Conservation (phyloP, 2,329 filamentous ascomycete species). For the Aspergillus tanneri region DNA sequence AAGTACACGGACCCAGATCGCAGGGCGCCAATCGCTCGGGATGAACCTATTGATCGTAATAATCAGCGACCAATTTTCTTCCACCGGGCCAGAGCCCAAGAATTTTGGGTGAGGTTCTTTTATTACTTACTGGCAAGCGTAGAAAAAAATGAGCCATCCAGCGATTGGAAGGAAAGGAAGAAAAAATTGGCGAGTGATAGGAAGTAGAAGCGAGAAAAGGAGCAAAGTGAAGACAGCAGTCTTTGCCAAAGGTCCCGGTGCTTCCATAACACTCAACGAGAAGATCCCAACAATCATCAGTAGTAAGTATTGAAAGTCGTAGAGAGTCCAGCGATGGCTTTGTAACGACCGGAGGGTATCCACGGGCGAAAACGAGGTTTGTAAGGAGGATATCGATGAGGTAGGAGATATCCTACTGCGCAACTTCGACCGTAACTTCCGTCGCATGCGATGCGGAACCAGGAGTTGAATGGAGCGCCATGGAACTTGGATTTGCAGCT, state of each 20-base stretch:
- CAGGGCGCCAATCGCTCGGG: conserved; percentile 79
- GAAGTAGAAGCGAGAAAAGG: conserved; percentile 71
- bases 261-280: conserved; percentile 77
- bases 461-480: conserved; percentile 51
- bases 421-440: conserved; percentile 67
- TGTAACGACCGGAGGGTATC: conserved; percentile 75
- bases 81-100: background rate
- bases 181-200: conserved; percentile 86
- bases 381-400: conserved; percentile 70
- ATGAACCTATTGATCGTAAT: conserved; percentile 69
- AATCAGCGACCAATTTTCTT: conserved; percentile 20
- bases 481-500: conserved; percentile 48
- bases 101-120: background rate
- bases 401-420: conserved; percentile 65
- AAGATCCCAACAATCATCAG: conserved; percentile 75
- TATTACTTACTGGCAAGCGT: conserved; percentile 77
- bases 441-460: conserved; percentile 64
- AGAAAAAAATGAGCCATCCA: conserved; percentile 87
- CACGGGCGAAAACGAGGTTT: conserved; percentile 77
- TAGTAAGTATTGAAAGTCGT: conserved; percentile 82
- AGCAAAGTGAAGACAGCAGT: conserved; percentile 67
- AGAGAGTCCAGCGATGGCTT: conserved; percentile 74
- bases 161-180: conserved; percentile 82
- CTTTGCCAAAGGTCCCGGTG: conserved; percentile 75
- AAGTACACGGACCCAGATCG: conserved; percentile 93